These are phyloP conservation scores for Fusarium zealandicum DNA, from an alignment of 2,329 filamentous ascomycete species.

Conservation along the genomic window DNA sequence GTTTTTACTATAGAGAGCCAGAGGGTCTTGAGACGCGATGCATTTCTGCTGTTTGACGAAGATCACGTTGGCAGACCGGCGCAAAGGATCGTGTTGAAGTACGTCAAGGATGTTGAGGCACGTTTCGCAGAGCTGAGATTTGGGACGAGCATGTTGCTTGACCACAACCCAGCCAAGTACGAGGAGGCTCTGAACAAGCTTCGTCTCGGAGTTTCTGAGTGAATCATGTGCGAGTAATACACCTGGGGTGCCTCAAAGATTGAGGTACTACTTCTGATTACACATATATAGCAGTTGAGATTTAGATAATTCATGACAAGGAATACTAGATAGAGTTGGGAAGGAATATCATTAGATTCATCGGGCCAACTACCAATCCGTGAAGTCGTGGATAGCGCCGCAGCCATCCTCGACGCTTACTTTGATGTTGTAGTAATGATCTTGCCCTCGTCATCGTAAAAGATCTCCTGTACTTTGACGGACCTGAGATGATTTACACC, in stretches of 20 bases:
- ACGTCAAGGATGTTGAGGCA: conserved; percentile 73
- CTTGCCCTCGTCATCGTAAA: conserved; percentile 71
- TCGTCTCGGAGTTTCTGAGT: conserved; percentile 54
- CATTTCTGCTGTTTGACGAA: conserved; percentile 58
- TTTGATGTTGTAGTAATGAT: conserved; percentile 55
- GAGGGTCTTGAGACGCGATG: conserved; percentile 70
- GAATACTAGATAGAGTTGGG: background rate
- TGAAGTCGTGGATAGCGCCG: background rate
- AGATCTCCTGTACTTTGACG: conserved; percentile 78
- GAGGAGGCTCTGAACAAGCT: conserved; percentile 72
- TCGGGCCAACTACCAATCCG: background rate
- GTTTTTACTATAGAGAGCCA: conserved; percentile 76
- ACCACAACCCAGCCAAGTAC: conserved; percentile 78
- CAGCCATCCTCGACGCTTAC: conserved; percentile 7
- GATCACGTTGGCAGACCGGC: conserved; percentile 69
- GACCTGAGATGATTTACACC: conserved; percentile 75
- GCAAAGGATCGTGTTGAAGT: conserved; percentile 72
- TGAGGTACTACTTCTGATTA: no score
- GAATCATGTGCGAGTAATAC: conserved; percentile 14
- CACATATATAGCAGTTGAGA: conserved; percentile 1
- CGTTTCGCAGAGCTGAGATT: conserved; percentile 75
- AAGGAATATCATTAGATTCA: background rate
- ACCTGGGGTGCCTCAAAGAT: no score
- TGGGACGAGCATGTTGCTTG: conserved; percentile 75
- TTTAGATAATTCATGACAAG: background rate